Evolutionary conservation across 2,329 filamentous ascomycete genomes (phyloP).

Genomic region (Neopestalotiopsis rosae): DNA sequence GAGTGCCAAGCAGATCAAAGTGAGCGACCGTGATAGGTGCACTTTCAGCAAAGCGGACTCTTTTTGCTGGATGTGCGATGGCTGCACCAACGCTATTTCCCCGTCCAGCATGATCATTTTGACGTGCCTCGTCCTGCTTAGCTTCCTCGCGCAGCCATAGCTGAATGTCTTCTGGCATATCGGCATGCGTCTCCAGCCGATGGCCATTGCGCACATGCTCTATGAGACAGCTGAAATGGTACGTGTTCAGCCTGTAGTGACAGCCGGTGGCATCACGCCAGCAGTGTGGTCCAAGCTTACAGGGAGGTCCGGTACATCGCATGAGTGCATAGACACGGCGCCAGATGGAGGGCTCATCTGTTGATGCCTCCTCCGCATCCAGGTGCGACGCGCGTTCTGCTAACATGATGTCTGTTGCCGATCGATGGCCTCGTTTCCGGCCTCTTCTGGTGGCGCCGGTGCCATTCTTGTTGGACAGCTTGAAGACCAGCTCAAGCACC

Average conservation of each 20-base stretch:
- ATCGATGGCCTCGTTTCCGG: not conserved
- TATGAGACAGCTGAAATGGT: not conserved
- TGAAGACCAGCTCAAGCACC: not conserved
- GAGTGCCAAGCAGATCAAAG: not conserved
- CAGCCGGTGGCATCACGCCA: not conserved
- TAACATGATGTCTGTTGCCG: not conserved
- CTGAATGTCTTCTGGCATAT: constrained; percentile 6
- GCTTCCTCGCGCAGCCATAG: not conserved
- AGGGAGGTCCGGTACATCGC: constrained; percentile 5
- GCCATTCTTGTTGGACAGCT: not conserved
- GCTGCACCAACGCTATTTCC: not conserved
- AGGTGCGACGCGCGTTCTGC: not conserved
- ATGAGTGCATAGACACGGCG: constrained; percentile 3
- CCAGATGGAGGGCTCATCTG: constrained; percentile 4
- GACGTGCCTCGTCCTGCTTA: not conserved
- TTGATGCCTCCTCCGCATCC: not conserved
- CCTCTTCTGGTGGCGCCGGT: not conserved
- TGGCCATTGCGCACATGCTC: not conserved
- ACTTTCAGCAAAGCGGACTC: not conserved
- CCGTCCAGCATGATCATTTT: not conserved
- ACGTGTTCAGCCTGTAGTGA: not conserved
- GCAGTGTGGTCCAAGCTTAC: not conserved
- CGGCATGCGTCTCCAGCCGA: not conserved
- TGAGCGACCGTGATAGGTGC: not conserved
- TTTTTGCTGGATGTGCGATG: not conserved